These are phyloP conservation scores for Phytophthora crassamura DNA, from an alignment of 352 stramenopile species.

Conservation along the genomic window DNA sequence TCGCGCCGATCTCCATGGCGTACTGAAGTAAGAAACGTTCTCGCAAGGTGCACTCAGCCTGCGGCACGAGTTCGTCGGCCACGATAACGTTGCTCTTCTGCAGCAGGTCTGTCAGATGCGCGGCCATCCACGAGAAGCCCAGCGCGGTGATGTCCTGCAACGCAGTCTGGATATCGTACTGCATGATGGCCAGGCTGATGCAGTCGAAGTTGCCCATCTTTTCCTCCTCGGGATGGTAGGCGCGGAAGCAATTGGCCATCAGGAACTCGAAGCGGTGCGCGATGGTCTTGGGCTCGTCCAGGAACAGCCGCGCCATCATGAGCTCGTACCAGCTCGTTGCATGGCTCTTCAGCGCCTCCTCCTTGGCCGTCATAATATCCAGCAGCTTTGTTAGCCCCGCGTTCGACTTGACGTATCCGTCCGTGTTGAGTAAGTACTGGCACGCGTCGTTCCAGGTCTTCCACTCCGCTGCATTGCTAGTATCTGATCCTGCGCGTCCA, in stretches of 20 bases:
- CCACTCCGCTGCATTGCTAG: slow-evolving; percentile 42
- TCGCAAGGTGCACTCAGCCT: slow-evolving; percentile 54
- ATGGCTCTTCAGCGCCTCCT: slow-evolving; percentile 46
- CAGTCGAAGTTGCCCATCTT: slow-evolving; percentile 84
- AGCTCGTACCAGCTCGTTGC: slow-evolving; percentile 77
- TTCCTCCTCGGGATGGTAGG: slow-evolving; percentile 44
- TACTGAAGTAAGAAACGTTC: slow-evolving; percentile 77
- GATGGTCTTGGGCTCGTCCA: slow-evolving; percentile 79
- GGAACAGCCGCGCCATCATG: slow-evolving; percentile 79
- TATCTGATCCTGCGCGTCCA: slow-evolving; percentile 24
- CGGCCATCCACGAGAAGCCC: slow-evolving; percentile 79
- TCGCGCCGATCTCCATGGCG: slow-evolving; percentile 66
- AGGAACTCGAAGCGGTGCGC: slow-evolving; percentile 81
- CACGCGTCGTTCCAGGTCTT: slow-evolving; percentile 72
- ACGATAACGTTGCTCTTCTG: slow-evolving; percentile 58
- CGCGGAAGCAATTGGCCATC: slow-evolving; percentile 76
- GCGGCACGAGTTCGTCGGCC: slow-evolving; percentile 48
- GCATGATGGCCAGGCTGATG: slow-evolving; percentile 78
- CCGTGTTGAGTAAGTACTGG: slow-evolving; percentile 61
- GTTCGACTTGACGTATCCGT: slow-evolving; percentile 58
- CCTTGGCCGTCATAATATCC: slow-evolving; percentile 61
- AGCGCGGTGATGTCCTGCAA: slow-evolving; percentile 71
- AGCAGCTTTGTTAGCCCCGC: slow-evolving; percentile 59
- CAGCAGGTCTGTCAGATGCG: slow-evolving; percentile 71
- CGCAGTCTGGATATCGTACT: slow-evolving; percentile 78